Evolutionary conservation across 371 early-diverging fungal genomes (phyloP), one percentile per base, ranked within the genome.

Genomic region (Mortierella sp.): DNA sequence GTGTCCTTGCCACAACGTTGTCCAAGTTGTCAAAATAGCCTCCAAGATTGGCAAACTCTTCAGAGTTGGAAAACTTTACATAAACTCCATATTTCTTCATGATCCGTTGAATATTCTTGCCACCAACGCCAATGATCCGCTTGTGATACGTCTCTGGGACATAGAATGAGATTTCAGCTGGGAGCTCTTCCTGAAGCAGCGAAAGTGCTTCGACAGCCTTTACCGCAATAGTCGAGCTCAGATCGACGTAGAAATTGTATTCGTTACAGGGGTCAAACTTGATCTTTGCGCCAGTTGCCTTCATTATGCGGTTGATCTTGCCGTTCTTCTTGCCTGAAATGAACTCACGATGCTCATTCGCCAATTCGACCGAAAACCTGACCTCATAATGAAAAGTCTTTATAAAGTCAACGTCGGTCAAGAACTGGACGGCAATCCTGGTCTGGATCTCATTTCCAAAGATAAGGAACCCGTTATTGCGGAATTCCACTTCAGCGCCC

Each of bases 21-120:
- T 96, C 94, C 62, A 89, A 86, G 75, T 93, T 93, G 66, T 94
- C 93, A 64, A 89, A 93, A 72, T 94, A 94, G 1, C 95, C 96
- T 18, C 95, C 95, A 6, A 94, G 76, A 0, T 87, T 85, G 16
- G 91, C 90, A 77, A 91, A 93, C 72, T 96, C 96, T 64, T 95
- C 95, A 0, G 93, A 89, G 65, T 93, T 95, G 45, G 92, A 91
- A 78, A 97, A 97, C 84, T 97, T 98, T 70, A 98, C 96, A 75
- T 96, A 97, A 3, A 98, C 97, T 22, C 96, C 97, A 75, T 92
- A 96, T 72, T 95, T 94, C 68, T 96, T 98, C 98, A 98, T 98
- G 78, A 97, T 96, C 61, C 93, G 88, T 72, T 97, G 97, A 70
- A 98, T 97, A 84, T 96, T 95, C 78, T 96, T 97, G 72, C 98